These are phyloP conservation scores for Fallopia convolvulus DNA, from an alignment of 148 eudicot species.

Conservation along the genomic window DNA sequence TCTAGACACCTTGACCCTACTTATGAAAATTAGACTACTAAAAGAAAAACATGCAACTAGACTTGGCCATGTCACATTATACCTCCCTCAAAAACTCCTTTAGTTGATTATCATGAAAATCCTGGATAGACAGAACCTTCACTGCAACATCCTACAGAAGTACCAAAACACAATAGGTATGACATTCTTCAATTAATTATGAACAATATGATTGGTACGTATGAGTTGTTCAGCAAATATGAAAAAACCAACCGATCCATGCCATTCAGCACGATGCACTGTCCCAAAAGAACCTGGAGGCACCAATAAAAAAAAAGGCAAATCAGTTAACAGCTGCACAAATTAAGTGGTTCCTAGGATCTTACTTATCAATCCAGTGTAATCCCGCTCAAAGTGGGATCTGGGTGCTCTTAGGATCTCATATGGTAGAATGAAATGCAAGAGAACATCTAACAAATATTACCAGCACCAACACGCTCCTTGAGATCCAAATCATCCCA, in stretches of 20 bases:
- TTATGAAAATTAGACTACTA: not conserved
- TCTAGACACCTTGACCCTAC: not conserved
- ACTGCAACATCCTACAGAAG: constrained; percentile 17
- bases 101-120: constrained; percentile 15
- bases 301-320: constrained; percentile 1
- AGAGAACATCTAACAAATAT: not conserved
- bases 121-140: constrained; percentile 12
- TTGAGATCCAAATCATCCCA: constrained; percentile 92
- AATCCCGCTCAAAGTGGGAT: no score
- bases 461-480: constrained; percentile 97
- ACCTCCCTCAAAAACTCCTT: constrained; percentile 18
- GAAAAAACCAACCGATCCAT: constrained; percentile 79
- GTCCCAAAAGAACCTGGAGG: constrained; percentile 91
- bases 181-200: not conserved
- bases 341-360: not conserved
- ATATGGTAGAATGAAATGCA: not conserved
- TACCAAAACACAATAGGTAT: not conserved
- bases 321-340: not conserved
- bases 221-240: not conserved
- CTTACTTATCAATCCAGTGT: no score
- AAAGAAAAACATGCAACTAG: not conserved
- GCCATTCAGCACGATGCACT: constrained; percentile 99
- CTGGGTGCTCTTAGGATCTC: no score
- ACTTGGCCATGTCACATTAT: not conserved
- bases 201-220: not conserved